Conservation (phyloP, 164 flowering plant genomes). For the Tinospora cordifolia region DNA sequence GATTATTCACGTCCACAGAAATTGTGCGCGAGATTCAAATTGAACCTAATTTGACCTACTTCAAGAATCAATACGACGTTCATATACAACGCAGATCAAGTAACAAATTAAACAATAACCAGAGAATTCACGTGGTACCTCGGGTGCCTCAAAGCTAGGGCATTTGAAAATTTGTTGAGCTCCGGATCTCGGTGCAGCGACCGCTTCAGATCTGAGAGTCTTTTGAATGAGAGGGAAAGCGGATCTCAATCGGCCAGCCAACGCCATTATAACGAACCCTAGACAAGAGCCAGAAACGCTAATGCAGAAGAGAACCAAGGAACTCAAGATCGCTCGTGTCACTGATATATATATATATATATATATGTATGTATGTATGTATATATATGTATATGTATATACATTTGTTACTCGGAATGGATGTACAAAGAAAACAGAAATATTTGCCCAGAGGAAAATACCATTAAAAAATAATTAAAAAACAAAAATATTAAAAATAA, state of each 20-base stretch:
- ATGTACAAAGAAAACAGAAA: too few relatives aligned
- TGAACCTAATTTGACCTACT: not conserved
- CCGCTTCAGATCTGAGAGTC: slow-evolving; percentile 9
- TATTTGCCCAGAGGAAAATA: too few relatives aligned
- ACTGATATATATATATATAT: too few relatives aligned
- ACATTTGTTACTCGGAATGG: too few relatives aligned
- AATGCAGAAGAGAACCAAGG: too few relatives aligned
- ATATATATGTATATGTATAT: too few relatives aligned
- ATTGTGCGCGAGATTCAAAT: not conserved
- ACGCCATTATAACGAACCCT: slow-evolving; percentile 8
- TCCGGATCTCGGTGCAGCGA: not conserved
- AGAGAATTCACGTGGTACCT: not conserved
- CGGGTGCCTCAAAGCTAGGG: not conserved
- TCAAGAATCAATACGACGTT: not conserved
- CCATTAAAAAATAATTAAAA: too few relatives aligned
- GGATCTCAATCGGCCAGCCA: slow-evolving; percentile 14
- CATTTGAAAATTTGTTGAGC: not conserved
- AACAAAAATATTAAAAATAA: too few relatives aligned
- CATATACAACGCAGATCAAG: not conserved
- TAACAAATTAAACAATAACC: not conserved
- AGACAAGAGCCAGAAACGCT: too few relatives aligned
- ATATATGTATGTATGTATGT: too few relatives aligned
- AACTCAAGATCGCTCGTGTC: too few relatives aligned
- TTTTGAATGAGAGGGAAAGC: slow-evolving; percentile 6
- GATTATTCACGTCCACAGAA: not conserved